Evolutionary conservation across 1,284 basidiomycete genomes (phyloP).

Genomic region (Malassezia furfur): DNA sequence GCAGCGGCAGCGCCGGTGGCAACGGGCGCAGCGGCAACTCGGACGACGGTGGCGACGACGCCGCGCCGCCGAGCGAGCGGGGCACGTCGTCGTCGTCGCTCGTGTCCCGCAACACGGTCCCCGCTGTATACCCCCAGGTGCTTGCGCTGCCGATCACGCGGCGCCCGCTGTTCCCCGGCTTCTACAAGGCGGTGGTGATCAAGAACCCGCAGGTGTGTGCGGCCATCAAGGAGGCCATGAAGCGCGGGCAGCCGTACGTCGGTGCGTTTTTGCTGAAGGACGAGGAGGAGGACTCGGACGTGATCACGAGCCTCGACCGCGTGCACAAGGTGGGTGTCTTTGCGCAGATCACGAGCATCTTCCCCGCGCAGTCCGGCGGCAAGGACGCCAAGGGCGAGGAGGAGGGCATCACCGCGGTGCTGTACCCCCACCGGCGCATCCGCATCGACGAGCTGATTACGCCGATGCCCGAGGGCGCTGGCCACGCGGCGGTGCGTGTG

Average conservation of each 20-base stretch:
- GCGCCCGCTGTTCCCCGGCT: slow-evolving; percentile 89
- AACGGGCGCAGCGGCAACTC: neutral
- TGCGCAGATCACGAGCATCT: slow-evolving; percentile 92
- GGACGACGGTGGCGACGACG: neutral
- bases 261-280: slow-evolving; percentile 96
- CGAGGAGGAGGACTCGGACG: slow-evolving; percentile 81
- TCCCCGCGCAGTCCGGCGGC: slow-evolving; percentile 50
- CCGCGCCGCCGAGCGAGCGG: neutral
- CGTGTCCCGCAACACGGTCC: slow-evolving; percentile 31
- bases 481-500: neutral
- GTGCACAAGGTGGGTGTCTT: slow-evolving; percentile 93
- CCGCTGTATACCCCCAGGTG: slow-evolving; percentile 72
- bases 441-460: slow-evolving; percentile 68
- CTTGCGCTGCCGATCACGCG: slow-evolving; percentile 91
- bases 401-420: slow-evolving; percentile 74
- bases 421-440: slow-evolving; percentile 90
- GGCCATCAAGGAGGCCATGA: slow-evolving; percentile 92
- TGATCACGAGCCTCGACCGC: slow-evolving; percentile 76
- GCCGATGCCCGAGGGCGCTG: slow-evolving; percentile 15
- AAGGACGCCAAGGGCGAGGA: slow-evolving; percentile 56
- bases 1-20: neutral
- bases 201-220: slow-evolving; percentile 69
- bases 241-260: slow-evolving; percentile 91
- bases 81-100: slow-evolving; percentile 10
- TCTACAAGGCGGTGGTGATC: slow-evolving; percentile 58